Base-by-base conservation (phyloP, 208 protist genomes). In the Leishmania mexicana region DNA sequence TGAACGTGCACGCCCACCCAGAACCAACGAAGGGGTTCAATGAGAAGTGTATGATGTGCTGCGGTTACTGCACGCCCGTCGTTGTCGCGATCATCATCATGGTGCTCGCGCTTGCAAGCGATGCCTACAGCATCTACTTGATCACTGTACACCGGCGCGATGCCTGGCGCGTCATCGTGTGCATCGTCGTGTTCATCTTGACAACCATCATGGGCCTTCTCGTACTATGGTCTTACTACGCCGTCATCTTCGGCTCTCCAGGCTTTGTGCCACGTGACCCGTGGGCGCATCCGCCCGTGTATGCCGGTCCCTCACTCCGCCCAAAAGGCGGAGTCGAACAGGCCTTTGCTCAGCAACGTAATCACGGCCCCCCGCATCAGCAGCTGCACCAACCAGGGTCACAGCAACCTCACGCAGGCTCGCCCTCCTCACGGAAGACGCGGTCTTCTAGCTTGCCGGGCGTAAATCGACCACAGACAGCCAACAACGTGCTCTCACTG, bases 231-330 rank as follows among this genome's bases (percentile, higher is more conserved):
- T 53, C 90, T 8, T 94, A 91, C 70, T 90, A 89, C 57, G 10
- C 38, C 31, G 78, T 91, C 67, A 76, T 95, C 60, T 90, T 89
- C 72, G 91, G 87, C 45, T 15, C 81, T 28, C 91, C 91, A 0
- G 93, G 93, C 21, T 95, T 90, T 62, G 93, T 96, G 47, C 83
- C 87, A 0, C 78, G 28, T 1, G 80, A 85, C 0, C 73, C 84
- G 51, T 96, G 93, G 92, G 31, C 68, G 83, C 76, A 92, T 73
- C 84, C 82, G 5, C 92, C 92, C 8, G 24, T 6, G 15, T 95
- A 90, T 70, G 80, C 31, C 31, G 81, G 68, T 1, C 74, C 70
- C 0, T 67, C 74, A 40, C 70, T 51, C 7, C 60, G 60, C 38
- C 31, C 17, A 53, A 10, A 70, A 15, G 47, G 31, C 51, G 4